These are phyloP conservation scores for Tolypocladium endophyticum DNA, from an alignment of 2,329 filamentous ascomycete species.

Conservation along the genomic window DNA sequence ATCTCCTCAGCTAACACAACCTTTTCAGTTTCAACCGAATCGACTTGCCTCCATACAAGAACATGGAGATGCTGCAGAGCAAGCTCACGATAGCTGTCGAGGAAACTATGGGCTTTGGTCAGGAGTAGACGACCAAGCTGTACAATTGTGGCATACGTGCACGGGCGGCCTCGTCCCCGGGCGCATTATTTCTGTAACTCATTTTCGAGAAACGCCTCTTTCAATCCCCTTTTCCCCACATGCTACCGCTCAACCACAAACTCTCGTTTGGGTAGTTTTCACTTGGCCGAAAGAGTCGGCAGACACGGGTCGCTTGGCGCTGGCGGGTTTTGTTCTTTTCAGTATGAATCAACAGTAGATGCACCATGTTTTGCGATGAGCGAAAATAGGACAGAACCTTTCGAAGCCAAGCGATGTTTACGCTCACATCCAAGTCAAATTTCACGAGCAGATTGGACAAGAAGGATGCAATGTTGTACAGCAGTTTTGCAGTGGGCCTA, in stretches of 20 bases:
- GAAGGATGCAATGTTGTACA: background rate
- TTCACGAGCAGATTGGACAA: background rate
- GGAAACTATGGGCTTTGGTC: slow-evolving; percentile 96
- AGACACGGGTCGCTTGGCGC: slow-evolving; percentile 19
- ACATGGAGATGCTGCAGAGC: slow-evolving; percentile 68
- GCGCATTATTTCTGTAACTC: background rate
- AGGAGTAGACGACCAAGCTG: slow-evolving; percentile 55
- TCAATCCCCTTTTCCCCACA: background rate
- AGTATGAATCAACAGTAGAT: slow-evolving; percentile 3
- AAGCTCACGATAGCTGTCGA: slow-evolving; percentile 97
- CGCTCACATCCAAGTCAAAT: background rate
- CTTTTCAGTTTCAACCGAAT: slow-evolving; percentile 87
- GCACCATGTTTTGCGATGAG: background rate
- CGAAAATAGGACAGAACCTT: background rate
- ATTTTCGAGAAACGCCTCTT: background rate
- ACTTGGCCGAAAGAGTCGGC: slow-evolving; percentile 18
- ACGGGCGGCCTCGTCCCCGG: background rate
- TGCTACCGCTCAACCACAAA: slow-evolving; percentile 2
- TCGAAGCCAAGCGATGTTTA: background rate
- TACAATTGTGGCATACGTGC: background rate
- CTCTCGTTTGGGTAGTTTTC: slow-evolving; percentile 18
- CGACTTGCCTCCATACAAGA: slow-evolving; percentile 89
- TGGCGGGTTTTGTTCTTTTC: slow-evolving; percentile 12
- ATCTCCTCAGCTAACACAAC: background rate
- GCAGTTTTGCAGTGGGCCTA: background rate